These are phyloP conservation scores for Hortiboletus campestris DNA, from an alignment of 768 basidiomycete genomes.

Conservation along the genomic window DNA sequence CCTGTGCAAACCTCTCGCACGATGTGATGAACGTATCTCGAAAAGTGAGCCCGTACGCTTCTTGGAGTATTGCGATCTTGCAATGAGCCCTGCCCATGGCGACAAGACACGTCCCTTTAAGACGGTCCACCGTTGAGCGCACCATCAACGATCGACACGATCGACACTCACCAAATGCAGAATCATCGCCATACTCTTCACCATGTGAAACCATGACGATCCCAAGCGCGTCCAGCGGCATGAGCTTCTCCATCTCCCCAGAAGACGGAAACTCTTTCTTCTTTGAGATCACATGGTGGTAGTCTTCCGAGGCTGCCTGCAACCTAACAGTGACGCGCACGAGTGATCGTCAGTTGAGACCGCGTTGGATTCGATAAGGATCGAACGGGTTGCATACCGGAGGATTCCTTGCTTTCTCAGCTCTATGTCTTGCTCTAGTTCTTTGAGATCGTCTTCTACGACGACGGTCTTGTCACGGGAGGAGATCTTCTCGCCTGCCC, in stretches of 20 bases:
- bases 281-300: slow-evolving; percentile 70
- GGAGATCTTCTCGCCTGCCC: slow-evolving; percentile 88
- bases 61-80: slow-evolving; percentile 81
- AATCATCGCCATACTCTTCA: slow-evolving; percentile 76
- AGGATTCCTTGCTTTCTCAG: slow-evolving; percentile 69
- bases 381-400: slow-evolving; percentile 47
- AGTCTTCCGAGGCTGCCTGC: slow-evolving; percentile 67
- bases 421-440: slow-evolving; percentile 83
- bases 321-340: slow-evolving; percentile 44
- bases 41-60: slow-evolving; percentile 71
- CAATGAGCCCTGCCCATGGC: slow-evolving; percentile 82
- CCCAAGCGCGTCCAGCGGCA: slow-evolving; percentile 77
- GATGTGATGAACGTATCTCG: slow-evolving; percentile 71
- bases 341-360: background rate
- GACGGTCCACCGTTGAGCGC: background rate
- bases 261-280: slow-evolving; percentile 66
- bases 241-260: slow-evolving; percentile 64
- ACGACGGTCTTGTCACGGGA: slow-evolving; percentile 76
- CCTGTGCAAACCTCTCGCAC: slow-evolving; percentile 61
- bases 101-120: slow-evolving; percentile 65
- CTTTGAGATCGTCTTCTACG: slow-evolving; percentile 70
- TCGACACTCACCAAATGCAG: slow-evolving; percentile 55
- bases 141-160: slow-evolving; percentile 3
- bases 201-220: slow-evolving; percentile 86
- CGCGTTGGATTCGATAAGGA: background rate